Percentiles rank a stretch among this genome's conserved stretches.
Evolutionary conservation across 768 basidiomycete genomes (phyloP).

Genomic region (Auriculariales sp.): DNA sequence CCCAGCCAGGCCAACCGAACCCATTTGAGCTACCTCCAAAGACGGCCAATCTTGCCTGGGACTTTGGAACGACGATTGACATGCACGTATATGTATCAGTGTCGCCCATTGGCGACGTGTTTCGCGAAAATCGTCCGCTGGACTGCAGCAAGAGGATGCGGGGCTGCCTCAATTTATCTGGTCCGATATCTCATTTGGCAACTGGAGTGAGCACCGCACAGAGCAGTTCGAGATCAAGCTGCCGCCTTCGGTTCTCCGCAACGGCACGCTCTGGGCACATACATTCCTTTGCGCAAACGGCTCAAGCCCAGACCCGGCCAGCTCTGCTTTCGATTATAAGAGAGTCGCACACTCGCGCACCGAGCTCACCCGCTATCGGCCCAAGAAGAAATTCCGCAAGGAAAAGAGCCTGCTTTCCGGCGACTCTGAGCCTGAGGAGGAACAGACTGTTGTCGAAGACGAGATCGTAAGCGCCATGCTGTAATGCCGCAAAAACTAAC

Average conservation of each 20-base stretch:
- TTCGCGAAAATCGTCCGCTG: conserved; percentile 24
- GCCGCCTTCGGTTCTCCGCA: conserved; percentile 65
- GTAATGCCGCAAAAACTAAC: not conserved
- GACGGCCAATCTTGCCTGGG: conserved; percentile 44
- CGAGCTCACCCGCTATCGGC: conserved; percentile 82
- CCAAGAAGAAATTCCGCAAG: conserved; percentile 57
- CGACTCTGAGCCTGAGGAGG: conserved; percentile 21
- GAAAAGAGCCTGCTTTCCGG: conserved; percentile 61
- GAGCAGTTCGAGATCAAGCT: conserved; percentile 47
- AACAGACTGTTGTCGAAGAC: conserved; percentile 15
- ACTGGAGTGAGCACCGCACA: conserved; percentile 49
- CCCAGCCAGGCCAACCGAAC: conserved; percentile 16
- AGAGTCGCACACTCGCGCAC: conserved; percentile 21
- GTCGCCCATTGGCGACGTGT: conserved; percentile 44
- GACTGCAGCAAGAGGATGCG: conserved; percentile 20
- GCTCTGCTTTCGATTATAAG: conserved; percentile 32
- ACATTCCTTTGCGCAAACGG: conserved; percentile 58
- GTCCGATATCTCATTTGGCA: conserved; percentile 61
- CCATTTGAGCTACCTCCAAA: conserved; percentile 39
- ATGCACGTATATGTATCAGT: conserved; percentile 68
- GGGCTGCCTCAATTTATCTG: conserved; percentile 56
- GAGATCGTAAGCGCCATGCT: conserved; percentile 12
- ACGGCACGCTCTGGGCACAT: conserved; percentile 75
- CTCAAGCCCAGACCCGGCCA: conserved; percentile 47
- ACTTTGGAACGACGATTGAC: conserved; percentile 40